Evolutionary conservation across 208 protist species (phyloP).

Genomic region (Leptomonas pyrrhocoris): DNA sequence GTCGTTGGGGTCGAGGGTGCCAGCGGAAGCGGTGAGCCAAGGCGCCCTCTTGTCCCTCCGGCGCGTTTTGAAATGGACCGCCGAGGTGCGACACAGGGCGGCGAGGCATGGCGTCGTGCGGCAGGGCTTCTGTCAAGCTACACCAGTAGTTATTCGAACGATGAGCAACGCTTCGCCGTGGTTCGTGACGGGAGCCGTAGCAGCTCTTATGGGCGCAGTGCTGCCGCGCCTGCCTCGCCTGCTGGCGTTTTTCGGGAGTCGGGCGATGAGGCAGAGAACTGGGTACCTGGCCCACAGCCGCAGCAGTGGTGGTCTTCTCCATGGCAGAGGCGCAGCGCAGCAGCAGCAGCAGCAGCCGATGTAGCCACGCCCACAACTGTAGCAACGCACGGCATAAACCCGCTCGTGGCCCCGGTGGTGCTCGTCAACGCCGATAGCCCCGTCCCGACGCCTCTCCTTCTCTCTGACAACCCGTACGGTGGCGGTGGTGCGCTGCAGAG

Average conservation of each 20-base stretch:
- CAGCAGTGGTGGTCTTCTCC: not conserved
- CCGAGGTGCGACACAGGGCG: not conserved
- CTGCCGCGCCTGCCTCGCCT: not conserved
- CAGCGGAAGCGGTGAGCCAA: not conserved
- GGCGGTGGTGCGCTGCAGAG: constrained; percentile 8
- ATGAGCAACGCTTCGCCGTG: not conserved
- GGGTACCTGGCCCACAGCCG: not conserved
- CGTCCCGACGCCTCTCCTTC: not conserved
- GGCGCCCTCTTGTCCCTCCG: too few relatives aligned
- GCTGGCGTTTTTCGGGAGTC: constrained; percentile 6
- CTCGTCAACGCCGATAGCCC: not conserved
- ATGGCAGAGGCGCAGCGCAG: not conserved
- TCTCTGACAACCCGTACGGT: not conserved
- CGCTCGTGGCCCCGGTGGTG: not conserved
- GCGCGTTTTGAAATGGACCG: too few relatives aligned
- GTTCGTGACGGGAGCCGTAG: not conserved
- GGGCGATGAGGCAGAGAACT: not conserved
- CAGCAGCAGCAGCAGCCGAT: not conserved
- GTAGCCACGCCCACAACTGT: not conserved
- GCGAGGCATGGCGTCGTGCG: not conserved
- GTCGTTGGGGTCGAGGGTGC: not conserved
- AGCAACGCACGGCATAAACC: not conserved
- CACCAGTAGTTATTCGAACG: not conserved
- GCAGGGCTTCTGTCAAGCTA: not conserved
- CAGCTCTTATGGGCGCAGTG: not conserved